phyloP scores from a whole-genome alignment of 331 rosid genomes.

The Malus hybrid region DNA sequence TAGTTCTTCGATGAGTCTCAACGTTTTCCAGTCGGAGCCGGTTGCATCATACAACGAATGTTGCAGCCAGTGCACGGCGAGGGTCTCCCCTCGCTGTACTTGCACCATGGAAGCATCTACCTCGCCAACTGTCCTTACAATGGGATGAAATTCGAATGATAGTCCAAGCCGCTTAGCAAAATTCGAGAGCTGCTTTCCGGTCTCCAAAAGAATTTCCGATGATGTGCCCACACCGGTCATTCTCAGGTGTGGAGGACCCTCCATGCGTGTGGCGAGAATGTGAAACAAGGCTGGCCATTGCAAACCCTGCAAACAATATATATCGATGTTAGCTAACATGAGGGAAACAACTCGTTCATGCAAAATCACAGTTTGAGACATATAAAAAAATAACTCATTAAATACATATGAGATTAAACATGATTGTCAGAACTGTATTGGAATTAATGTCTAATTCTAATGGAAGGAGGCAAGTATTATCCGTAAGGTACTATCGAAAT shows the following conservation, averaged over 20 bases:
- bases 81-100: constrained; percentile 38
- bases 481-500: background rate
- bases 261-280: constrained; percentile 58
- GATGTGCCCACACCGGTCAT: constrained; percentile 70
- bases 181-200: constrained; percentile 57
- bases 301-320: constrained; percentile 34
- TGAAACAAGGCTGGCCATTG: constrained; percentile 94
- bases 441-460: background rate
- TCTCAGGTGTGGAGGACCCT: constrained; percentile 55
- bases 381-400: background rate
- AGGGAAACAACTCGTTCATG: background rate
- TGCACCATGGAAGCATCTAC: constrained; percentile 39
- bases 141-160: constrained; percentile 55
- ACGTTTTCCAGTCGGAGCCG: constrained; percentile 69
- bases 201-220: constrained; percentile 52
- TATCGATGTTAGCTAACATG: background rate
- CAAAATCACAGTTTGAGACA: background rate
- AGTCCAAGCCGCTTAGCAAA: constrained; percentile 66
- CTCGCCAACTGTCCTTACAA: constrained; percentile 43
- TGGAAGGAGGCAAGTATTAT: background rate
- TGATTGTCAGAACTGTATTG: background rate
- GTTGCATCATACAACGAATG: constrained; percentile 70
- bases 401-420: no score
- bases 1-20: constrained; percentile 43
- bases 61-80: constrained; percentile 80